Percentiles rank a stretch among this genome's conserved stretches.
Conservation (phyloP, 176 grass and related monocot species). For the Chrysopogon serrulatus region DNA sequence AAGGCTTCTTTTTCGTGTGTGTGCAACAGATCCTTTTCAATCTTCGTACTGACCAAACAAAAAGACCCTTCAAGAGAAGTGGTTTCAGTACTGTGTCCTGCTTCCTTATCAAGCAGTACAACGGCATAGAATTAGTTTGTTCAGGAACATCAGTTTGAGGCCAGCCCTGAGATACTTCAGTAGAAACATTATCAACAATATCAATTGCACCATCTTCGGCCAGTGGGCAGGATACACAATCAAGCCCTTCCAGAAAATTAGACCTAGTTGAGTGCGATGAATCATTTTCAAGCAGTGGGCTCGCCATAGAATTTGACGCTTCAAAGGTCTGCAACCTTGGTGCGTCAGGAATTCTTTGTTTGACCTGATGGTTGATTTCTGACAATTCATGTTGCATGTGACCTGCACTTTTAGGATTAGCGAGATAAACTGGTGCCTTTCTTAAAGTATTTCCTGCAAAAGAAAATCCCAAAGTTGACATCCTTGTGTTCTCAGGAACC, state of each 20-base stretch:
- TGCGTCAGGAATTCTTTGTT: not conserved
- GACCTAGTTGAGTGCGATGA: not conserved
- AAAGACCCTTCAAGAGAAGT: not conserved
- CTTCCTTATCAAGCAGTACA: conserved; percentile 2
- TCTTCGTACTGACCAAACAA: not conserved
- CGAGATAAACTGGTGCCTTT: not conserved
- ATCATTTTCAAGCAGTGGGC: not conserved
- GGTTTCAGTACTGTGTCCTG: not conserved
- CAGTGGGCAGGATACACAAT: not conserved
- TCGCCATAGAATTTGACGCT: not conserved
- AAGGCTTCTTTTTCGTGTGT: not conserved
- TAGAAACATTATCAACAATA: not conserved
- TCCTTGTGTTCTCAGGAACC: conserved; percentile 8
- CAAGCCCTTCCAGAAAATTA: not conserved
- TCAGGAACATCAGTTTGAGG: not conserved
- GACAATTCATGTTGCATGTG: not conserved
- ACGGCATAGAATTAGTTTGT: not conserved
- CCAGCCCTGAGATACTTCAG: not conserved
- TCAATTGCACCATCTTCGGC: not conserved
- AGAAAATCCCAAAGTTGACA: not conserved
- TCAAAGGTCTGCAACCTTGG: not conserved
- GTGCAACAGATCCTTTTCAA: not conserved
- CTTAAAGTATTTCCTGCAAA: conserved; percentile 6
- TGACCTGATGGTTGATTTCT: not conserved
- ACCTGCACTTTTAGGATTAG: not conserved